phyloP scores from a whole-genome alignment of 192 early-diverging fungal genomes.

The Umbelopsis isabellina region DNA sequence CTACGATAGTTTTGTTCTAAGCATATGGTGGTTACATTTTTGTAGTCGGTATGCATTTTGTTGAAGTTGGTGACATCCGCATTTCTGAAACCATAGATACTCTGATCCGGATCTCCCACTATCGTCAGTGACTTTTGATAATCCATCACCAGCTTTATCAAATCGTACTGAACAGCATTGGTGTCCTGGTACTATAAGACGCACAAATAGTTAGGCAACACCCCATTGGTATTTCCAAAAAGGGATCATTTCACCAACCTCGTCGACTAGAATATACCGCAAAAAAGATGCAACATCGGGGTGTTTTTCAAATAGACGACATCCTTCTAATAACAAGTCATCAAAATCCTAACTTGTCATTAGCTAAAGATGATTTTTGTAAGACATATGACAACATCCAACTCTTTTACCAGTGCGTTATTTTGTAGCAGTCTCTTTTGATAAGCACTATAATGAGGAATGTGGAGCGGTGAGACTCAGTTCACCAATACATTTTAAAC shows the following conservation, averaged over 20 bases:
- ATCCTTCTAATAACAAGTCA: slow-evolving; percentile 16
- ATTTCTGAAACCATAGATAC: slow-evolving; percentile 36
- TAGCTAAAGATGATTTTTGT: background rate
- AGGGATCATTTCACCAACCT: slow-evolving; percentile 22
- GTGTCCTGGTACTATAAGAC: slow-evolving; percentile 35
- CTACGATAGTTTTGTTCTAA: slow-evolving; percentile 37
- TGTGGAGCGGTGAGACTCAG: background rate
- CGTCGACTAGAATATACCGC: slow-evolving; percentile 26
- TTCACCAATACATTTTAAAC: background rate
- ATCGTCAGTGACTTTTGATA: slow-evolving; percentile 22
- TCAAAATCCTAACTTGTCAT: slow-evolving; percentile 33
- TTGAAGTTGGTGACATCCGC: slow-evolving; percentile 29
- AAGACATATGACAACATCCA: background rate
- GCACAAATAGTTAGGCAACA: background rate
- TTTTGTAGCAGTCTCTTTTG: slow-evolving; percentile 5
- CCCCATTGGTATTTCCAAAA: background rate
- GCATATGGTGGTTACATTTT: background rate
- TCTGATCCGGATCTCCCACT: slow-evolving; percentile 41
- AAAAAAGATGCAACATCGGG: background rate
- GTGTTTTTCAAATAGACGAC: slow-evolving; percentile 13
- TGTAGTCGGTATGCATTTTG: slow-evolving; percentile 21
- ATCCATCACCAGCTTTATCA: slow-evolving; percentile 23
- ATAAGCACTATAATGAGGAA: slow-evolving; percentile 21
- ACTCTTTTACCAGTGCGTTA: slow-evolving; percentile 27
- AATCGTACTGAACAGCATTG: slow-evolving; percentile 29